Percentiles rank a stretch among this genome's conserved stretches.
phyloP scores from a whole-genome alignment of 176 grass and related monocot species.

The Lolium rigidum region DNA sequence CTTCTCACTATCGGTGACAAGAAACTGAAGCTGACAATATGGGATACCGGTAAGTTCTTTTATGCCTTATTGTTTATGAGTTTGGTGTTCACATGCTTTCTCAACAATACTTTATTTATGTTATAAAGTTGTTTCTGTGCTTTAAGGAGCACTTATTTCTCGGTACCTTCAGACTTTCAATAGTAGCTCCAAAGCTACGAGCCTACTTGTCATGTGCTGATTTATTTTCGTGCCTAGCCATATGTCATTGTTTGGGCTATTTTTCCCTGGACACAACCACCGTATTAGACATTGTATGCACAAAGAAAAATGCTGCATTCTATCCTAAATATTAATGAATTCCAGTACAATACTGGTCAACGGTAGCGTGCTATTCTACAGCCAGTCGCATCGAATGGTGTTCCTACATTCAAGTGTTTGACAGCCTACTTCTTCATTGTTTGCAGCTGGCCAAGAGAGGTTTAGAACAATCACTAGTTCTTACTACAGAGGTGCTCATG shows the following conservation, averaged over 20 bases:
- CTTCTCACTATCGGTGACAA: constrained; percentile 71
- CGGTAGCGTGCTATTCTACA: background rate
- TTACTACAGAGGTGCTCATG: constrained; percentile 97
- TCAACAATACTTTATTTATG: background rate
- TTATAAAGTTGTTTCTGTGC: constrained; percentile 1
- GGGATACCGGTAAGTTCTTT: constrained; percentile 80
- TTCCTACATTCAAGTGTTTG: background rate
- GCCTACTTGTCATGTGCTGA: background rate
- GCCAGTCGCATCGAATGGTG: constrained; percentile 4
- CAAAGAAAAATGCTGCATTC: background rate
- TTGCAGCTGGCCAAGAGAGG: constrained; percentile 95
- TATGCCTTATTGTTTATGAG: background rate
- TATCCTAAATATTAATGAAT: background rate
- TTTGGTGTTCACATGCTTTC: background rate
- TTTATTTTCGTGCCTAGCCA: background rate
- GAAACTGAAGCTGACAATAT: constrained; percentile 96
- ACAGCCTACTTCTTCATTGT: constrained; percentile 23
- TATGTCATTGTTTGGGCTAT: background rate
- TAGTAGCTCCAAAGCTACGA: background rate
- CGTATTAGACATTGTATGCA: background rate
- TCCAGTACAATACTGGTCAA: background rate
- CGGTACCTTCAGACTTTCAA: background rate
- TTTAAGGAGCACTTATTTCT: background rate
- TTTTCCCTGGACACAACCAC: background rate
- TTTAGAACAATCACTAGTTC: constrained; percentile 96